Conservation (phyloP, 1,139 yeast genomes). For the Scheffersomyces titani region DNA sequence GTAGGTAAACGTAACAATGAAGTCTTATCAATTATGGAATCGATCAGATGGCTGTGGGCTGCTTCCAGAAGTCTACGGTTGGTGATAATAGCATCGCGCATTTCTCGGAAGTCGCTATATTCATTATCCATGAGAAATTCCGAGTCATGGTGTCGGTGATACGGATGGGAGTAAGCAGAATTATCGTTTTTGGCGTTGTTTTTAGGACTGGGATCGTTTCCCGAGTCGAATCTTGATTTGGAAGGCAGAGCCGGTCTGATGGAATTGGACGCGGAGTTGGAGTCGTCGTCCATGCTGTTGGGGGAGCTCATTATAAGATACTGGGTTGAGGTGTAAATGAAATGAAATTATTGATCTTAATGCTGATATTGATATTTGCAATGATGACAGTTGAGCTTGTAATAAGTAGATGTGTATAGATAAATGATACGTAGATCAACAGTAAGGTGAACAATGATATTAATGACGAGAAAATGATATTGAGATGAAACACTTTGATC, state of each 20-base stretch:
- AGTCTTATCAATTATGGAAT: slow-evolving; percentile 29
- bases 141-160: slow-evolving; percentile 11
- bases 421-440: neutral
- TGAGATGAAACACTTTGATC: neutral
- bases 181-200: neutral
- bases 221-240: neutral
- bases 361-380: neutral
- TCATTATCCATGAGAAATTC: slow-evolving; percentile 38
- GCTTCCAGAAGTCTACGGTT: slow-evolving; percentile 24
- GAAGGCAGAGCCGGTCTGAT: slow-evolving; percentile 1
- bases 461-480: neutral
- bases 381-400: neutral
- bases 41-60: slow-evolving; percentile 23
- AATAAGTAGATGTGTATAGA: neutral
- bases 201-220: neutral
- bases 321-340: neutral
- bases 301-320: slow-evolving; percentile 29
- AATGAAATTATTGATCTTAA: neutral
- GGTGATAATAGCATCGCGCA: slow-evolving; percentile 35
- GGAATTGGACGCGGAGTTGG: slow-evolving; percentile 6
- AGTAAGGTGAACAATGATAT: neutral
- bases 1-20: slow-evolving; percentile 72
- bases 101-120: slow-evolving; percentile 36
- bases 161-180: slow-evolving; percentile 14
- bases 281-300: slow-evolving; percentile 27